Evolutionary conservation across 371 early-diverging fungal genomes (phyloP).

Genomic region (Syncephalastrum racemosum): DNA sequence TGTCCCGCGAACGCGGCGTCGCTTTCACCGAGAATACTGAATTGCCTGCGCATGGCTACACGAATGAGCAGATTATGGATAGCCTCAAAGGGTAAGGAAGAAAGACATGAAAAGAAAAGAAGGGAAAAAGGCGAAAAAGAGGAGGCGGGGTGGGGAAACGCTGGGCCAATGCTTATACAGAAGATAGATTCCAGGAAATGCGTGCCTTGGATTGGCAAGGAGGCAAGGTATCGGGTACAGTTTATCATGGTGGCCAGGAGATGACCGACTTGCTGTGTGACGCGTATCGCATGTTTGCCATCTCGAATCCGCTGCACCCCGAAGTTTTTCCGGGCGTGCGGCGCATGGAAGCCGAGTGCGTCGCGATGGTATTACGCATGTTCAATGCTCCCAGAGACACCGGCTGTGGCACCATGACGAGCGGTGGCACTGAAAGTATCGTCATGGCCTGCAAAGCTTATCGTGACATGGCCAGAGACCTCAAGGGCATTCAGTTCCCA

Average conservation of each 20-base stretch:
- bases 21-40: constrained; percentile 56
- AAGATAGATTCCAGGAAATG: constrained; percentile 36
- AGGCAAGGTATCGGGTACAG: constrained; percentile 88
- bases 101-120: background rate
- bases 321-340: constrained; percentile 95
- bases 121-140: too few relatives aligned
- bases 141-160: too few relatives aligned
- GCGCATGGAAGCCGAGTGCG: constrained; percentile 93
- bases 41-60: constrained; percentile 68
- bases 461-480: constrained; percentile 72
- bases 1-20: constrained; percentile 57
- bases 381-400: constrained; percentile 73
- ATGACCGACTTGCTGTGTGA: constrained; percentile 72
- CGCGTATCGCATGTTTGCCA: constrained; percentile 84
- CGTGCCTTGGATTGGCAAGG: constrained; percentile 76
- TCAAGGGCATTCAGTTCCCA: constrained; percentile 81
- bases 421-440: constrained; percentile 94
- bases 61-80: constrained; percentile 56
- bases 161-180: too few relatives aligned
- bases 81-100: constrained; percentile 56
- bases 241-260: constrained; percentile 90
- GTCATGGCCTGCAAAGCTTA: constrained; percentile 92
- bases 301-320: constrained; percentile 93
- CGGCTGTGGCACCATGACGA: constrained; percentile 85
- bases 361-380: constrained; percentile 86